Conservation (phyloP, 441 rosid species). For the Erodium chrysanthum region DNA sequence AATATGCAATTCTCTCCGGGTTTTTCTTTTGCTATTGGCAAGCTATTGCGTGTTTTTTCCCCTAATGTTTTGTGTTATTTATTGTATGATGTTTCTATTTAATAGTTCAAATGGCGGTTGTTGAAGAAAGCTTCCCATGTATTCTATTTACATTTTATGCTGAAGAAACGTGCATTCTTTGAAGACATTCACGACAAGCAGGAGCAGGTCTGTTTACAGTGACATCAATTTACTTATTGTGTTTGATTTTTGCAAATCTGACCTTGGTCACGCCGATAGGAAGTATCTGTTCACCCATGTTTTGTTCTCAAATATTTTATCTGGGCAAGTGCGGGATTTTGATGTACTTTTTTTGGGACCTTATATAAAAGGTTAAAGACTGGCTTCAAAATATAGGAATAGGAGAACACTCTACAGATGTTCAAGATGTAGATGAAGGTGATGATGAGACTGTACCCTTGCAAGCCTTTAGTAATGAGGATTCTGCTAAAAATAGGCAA, state of each 20-base stretch:
- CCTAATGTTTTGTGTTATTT: neutral
- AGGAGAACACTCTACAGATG: constrained; percentile 63
- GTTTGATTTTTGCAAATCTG: no score
- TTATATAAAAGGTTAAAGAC: constrained; percentile 88
- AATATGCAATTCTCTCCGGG: neutral
- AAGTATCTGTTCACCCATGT: neutral
- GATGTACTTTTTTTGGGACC: constrained; percentile 39
- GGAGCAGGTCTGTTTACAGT: constrained; percentile 63
- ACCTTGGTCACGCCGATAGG: neutral
- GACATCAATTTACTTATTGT: neutral
- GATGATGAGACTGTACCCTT: constrained; percentile 64
- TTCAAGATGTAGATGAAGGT: constrained; percentile 77
- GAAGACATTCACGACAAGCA: constrained; percentile 99
- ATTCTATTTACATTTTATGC: constrained; percentile 74
- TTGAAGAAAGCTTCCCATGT: constrained; percentile 90
- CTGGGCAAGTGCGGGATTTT: constrained; percentile 32
- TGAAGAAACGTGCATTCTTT: constrained; percentile 81
- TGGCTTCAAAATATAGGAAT: constrained; percentile 99
- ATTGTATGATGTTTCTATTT: constrained; percentile 12
- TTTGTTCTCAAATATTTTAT: constrained; percentile 9
- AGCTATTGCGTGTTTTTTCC: neutral
- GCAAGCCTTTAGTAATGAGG: constrained; percentile 44
- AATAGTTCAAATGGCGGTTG: constrained; percentile 86
- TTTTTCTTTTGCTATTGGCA: no score
- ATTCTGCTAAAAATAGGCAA: constrained; percentile 70